These are phyloP conservation scores for Diaporthe humulicola DNA, from an alignment of 2,329 filamentous ascomycete genomes.

Conservation along the genomic window DNA sequence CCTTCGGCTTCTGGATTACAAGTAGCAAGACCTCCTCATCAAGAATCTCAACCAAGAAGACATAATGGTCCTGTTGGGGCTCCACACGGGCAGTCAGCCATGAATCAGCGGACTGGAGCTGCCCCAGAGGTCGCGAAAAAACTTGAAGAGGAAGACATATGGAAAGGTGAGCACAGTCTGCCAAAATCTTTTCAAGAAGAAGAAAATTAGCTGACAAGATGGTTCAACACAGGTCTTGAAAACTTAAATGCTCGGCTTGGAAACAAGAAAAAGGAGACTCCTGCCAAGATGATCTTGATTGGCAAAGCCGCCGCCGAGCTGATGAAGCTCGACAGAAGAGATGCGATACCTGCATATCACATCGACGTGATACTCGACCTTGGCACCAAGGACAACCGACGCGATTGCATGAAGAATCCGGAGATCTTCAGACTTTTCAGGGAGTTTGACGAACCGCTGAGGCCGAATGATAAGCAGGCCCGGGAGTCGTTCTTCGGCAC, in stretches of 20 bases:
- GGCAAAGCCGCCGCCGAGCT: background rate
- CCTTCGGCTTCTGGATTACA: too few species aligned
- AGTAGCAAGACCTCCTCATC: background rate
- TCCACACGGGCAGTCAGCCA: background rate
- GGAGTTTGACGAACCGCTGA: background rate
- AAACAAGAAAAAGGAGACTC: fast-evolving
- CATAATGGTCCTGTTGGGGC: background rate
- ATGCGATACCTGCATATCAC: too few species aligned
- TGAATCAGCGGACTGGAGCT: background rate
- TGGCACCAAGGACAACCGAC: fast-evolving
- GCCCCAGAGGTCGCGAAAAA: background rate
- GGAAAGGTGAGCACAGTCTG: background rate
- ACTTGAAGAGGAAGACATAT: background rate
- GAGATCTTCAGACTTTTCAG: background rate
- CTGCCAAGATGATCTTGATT: background rate
- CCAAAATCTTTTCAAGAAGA: too few species aligned
- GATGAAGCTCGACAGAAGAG: background rate
- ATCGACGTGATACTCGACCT: background rate
- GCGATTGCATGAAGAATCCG: background rate
- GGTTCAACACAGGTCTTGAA: background rate
- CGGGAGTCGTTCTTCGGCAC: background rate
- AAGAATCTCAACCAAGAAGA: background rate
- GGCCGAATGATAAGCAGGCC: too few species aligned
- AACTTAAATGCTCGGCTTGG: background rate
- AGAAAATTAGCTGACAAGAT: background rate